These are phyloP conservation scores for Pisolithus tinctorius DNA, from an alignment of 768 basidiomycete genomes.

Conservation along the genomic window DNA sequence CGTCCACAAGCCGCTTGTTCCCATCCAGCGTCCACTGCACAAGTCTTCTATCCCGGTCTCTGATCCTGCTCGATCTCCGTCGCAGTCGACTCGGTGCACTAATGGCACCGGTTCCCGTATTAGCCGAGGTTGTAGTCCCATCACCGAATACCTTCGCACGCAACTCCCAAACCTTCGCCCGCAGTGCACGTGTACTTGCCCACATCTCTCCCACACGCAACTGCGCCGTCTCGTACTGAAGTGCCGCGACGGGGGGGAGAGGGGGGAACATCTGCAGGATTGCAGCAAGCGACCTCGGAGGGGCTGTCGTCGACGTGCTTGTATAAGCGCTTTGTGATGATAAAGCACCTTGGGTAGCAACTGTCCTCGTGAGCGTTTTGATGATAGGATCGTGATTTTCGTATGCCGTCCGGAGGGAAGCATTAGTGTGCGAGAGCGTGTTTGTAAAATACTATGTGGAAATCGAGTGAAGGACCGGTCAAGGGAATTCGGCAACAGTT, in stretches of 20 bases:
- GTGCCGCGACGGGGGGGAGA: slow-evolving; percentile 29
- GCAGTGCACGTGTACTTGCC: slow-evolving; percentile 53
- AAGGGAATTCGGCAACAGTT: slow-evolving; percentile 2
- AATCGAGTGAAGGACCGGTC: slow-evolving; percentile 1
- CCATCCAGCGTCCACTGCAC: slow-evolving; percentile 71
- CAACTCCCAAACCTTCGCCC: slow-evolving; percentile 57
- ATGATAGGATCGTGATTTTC: slow-evolving; percentile 44
- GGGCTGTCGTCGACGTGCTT: slow-evolving; percentile 35
- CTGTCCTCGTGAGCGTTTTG: slow-evolving; percentile 32
- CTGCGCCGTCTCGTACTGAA: slow-evolving; percentile 68
- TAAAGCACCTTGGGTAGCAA: background rate
- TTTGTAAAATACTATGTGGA: slow-evolving; percentile 40
- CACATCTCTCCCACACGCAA: slow-evolving; percentile 61
- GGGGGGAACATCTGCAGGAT: slow-evolving; percentile 29
- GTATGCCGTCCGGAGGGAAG: slow-evolving; percentile 53
- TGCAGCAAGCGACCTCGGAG: slow-evolving; percentile 28
- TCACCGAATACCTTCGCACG: slow-evolving; percentile 64
- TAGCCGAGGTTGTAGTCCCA: slow-evolving; percentile 41
- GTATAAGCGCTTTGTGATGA: background rate
- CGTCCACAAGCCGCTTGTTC: slow-evolving; percentile 53
- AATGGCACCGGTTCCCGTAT: slow-evolving; percentile 19
- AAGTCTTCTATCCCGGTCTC: slow-evolving; percentile 43
- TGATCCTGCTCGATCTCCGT: slow-evolving; percentile 41
- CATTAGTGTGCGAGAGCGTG: slow-evolving; percentile 48
- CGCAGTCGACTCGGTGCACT: slow-evolving; percentile 39